These are phyloP conservation scores for Viola odorata DNA, from an alignment of 345 rosid species.

Conservation along the genomic window DNA sequence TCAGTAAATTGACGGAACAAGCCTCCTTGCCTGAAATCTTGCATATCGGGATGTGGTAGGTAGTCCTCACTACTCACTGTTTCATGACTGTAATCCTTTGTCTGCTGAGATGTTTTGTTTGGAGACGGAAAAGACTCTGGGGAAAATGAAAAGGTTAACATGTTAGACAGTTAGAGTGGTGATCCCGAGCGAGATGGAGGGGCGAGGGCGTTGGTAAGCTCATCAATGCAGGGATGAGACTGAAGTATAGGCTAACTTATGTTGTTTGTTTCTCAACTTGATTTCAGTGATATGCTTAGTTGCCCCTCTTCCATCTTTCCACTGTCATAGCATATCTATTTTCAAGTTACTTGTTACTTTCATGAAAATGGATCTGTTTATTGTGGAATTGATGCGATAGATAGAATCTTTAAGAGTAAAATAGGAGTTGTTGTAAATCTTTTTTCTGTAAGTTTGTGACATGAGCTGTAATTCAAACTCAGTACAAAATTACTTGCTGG, in stretches of 20 bases:
- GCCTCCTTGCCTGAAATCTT: neutral
- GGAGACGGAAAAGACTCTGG: neutral
- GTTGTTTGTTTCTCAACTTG: neutral
- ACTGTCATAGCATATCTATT: no score
- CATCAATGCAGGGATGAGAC: neutral
- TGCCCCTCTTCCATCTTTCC: no score
- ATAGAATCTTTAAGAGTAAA: no score
- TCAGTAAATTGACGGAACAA: conserved; percentile 3
- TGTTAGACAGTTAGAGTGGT: neutral
- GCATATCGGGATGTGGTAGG: conserved; percentile 3
- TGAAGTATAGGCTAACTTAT: neutral
- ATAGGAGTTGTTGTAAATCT: no score
- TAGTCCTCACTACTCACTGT: conserved; percentile 1
- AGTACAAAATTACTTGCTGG: no score
- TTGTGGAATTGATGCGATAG: no score
- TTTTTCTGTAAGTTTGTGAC: no score
- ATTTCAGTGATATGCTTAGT: no score
- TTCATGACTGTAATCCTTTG: conserved; percentile 3
- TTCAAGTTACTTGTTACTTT: no score
- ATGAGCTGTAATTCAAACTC: no score
- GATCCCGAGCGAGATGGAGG: conserved; percentile 2
- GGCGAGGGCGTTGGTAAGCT: conserved; percentile 1
- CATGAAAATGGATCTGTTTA: no score
- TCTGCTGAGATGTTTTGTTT: neutral
- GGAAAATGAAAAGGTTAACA: neutral